These are phyloP conservation scores for Melampsora abietis-canadensis DNA, from an alignment of 1,284 basidiomycete genomes.

Conservation along the genomic window DNA sequence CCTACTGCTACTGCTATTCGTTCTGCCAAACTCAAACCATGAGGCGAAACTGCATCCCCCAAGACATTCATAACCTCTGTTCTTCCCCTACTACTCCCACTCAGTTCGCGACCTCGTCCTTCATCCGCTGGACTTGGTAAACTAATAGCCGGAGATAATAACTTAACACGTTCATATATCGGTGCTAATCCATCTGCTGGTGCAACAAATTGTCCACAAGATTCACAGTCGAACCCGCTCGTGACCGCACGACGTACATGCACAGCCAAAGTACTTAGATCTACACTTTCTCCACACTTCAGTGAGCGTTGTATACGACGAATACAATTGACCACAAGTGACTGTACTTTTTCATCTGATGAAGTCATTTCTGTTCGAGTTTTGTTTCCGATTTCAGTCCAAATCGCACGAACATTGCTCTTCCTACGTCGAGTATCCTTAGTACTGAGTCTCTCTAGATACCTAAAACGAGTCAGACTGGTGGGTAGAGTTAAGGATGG, in stretches of 20 bases:
- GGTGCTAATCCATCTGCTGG: background rate
- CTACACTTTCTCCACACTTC: background rate
- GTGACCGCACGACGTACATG: background rate
- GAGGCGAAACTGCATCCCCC: background rate
- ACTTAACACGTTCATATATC: background rate
- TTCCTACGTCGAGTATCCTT: background rate
- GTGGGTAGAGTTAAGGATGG: background rate
- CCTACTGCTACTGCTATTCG: constrained; percentile 1
- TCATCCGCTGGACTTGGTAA: background rate
- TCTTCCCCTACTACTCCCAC: background rate
- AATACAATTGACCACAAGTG: background rate
- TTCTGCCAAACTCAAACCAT: background rate
- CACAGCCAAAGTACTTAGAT: background rate
- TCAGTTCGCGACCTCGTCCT: background rate
- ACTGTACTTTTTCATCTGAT: background rate
- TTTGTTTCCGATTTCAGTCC: background rate
- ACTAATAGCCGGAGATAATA: background rate
- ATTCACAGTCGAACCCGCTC: background rate
- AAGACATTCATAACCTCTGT: background rate
- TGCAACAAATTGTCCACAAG: background rate
- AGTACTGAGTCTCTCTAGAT: background rate
- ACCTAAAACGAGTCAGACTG: background rate
- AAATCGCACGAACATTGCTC: background rate
- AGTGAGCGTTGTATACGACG: background rate
- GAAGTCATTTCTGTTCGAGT: background rate